phyloP scores from a whole-genome alignment of 495 filamentous ascomycete species.

The Penicillium cataractarum region DNA sequence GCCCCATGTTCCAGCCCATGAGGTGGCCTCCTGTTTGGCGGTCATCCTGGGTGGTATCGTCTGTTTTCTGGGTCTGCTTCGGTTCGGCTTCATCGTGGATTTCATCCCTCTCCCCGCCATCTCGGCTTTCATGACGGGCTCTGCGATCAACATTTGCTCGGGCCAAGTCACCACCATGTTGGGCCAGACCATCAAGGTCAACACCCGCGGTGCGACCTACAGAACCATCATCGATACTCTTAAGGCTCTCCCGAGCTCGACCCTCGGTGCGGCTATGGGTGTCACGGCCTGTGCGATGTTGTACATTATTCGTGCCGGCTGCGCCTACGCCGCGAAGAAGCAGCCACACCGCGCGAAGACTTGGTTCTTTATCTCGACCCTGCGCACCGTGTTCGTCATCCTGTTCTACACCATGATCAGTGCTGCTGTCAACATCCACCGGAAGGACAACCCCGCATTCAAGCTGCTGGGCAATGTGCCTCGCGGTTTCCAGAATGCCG shows the following conservation, averaged over 20 bases:
- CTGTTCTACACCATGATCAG: conserved; percentile 92
- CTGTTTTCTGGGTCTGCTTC: conserved; percentile 73
- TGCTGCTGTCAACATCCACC: conserved; percentile 73
- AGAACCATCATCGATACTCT: conserved; percentile 84
- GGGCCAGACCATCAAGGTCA: conserved; percentile 73
- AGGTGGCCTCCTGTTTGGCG: conserved; percentile 79
- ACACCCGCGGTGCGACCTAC: conserved; percentile 79
- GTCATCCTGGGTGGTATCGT: conserved; percentile 85
- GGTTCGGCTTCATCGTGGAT: conserved; percentile 91
- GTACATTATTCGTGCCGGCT: conserved; percentile 75
- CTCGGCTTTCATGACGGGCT: conserved; percentile 97
- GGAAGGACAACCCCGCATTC: conserved; percentile 55
- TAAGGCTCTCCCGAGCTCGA: conserved; percentile 68
- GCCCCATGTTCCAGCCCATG: conserved; percentile 60
- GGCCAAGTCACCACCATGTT: conserved; percentile 89
- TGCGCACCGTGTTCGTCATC: conserved; percentile 91
- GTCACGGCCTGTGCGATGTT: conserved; percentile 80
- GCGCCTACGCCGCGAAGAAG: conserved; percentile 68
- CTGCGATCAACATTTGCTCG: conserved; percentile 84
- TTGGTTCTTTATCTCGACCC: conserved; percentile 87
- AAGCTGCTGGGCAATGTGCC: conserved; percentile 77
- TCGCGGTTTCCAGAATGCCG: conserved; percentile 78
- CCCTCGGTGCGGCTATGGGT: conserved; percentile 86
- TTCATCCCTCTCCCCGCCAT: conserved; percentile 92
- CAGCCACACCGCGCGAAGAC: conserved; percentile 70